Conservation (phyloP, 352 stramenopile species). For the Phytophthora hibernalis region DNA sequence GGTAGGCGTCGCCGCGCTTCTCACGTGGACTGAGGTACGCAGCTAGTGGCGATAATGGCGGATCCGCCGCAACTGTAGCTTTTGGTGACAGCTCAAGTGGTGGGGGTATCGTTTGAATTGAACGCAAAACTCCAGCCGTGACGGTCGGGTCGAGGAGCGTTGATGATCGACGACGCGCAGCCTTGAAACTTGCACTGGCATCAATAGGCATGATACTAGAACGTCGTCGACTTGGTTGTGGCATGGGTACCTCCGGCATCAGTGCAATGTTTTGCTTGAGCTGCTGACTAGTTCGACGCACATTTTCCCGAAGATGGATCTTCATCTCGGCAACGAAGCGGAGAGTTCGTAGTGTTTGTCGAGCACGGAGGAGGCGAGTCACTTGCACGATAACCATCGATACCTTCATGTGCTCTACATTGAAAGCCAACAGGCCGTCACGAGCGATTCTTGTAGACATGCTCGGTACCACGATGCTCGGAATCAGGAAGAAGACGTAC, state of each 20-base stretch:
- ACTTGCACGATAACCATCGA: constrained; percentile 72
- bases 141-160: constrained; percentile 22
- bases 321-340: constrained; percentile 85
- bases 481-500: constrained; percentile 54
- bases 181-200: constrained; percentile 33
- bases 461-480: constrained; percentile 63
- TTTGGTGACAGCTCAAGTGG: constrained; percentile 17
- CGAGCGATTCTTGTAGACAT: constrained; percentile 74
- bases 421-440: constrained; percentile 76
- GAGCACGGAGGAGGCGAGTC: constrained; percentile 66
- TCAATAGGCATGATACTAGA: constrained; percentile 36
- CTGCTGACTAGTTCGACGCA: constrained; percentile 29
- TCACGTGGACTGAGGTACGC: constrained; percentile 52
- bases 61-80: constrained; percentile 23
- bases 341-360: constrained; percentile 75
- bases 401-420: constrained; percentile 79
- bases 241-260: constrained; percentile 34
- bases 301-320: constrained; percentile 71
- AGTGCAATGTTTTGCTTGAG: constrained; percentile 21
- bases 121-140: constrained; percentile 28
- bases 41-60: constrained; percentile 57
- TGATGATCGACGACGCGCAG: constrained; percentile 31
- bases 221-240: constrained; percentile 8
- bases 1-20: constrained; percentile 64
- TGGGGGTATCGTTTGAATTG: constrained; percentile 16